Percentiles rank a stretch among this genome's conserved stretches.
phyloP scores from a whole-genome alignment of 768 basidiomycete species.

The Agaricus bisporus region DNA sequence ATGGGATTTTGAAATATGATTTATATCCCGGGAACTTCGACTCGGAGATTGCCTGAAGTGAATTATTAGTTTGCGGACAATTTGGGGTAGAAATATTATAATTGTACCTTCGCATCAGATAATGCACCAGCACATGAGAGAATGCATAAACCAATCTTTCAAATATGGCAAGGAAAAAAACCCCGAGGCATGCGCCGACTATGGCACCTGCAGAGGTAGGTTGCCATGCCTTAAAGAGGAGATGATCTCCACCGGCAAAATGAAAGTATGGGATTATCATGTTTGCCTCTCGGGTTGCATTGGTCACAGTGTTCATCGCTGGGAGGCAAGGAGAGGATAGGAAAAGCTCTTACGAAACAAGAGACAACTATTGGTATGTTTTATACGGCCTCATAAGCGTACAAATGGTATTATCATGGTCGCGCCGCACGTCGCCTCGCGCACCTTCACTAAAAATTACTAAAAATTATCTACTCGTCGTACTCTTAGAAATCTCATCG shows the following conservation, averaged over 20 bases:
- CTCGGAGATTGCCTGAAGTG: not conserved
- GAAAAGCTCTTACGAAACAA: constrained; percentile 4
- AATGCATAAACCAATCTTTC: constrained; percentile 65
- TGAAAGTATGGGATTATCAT: constrained; percentile 62
- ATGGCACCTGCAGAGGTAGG: constrained; percentile 68
- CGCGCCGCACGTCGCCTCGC: too few species aligned
- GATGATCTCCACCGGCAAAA: constrained; percentile 55
- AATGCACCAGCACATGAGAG: constrained; percentile 42
- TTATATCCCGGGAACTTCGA: not conserved
- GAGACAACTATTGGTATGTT: not conserved
- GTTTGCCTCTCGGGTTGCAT: constrained; percentile 12
- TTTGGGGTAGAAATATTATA: too few species aligned
- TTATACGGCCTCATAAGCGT: too few species aligned
- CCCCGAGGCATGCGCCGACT: constrained; percentile 66
- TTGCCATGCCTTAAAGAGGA: constrained; percentile 62
- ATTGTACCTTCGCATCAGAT: constrained; percentile 54
- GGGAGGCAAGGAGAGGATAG: not conserved
- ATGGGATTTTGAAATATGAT: not conserved
- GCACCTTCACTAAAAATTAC: too few species aligned
- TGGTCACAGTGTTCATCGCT: not conserved
- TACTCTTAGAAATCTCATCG: too few species aligned
- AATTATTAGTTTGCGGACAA: too few species aligned
- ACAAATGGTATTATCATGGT: too few species aligned
- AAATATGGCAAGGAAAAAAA: constrained; percentile 61
- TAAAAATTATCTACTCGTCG: too few species aligned